These are phyloP conservation scores for Phenoliferia sp. DNA, from an alignment of 1,284 basidiomycete species.

Conservation along the genomic window DNA sequence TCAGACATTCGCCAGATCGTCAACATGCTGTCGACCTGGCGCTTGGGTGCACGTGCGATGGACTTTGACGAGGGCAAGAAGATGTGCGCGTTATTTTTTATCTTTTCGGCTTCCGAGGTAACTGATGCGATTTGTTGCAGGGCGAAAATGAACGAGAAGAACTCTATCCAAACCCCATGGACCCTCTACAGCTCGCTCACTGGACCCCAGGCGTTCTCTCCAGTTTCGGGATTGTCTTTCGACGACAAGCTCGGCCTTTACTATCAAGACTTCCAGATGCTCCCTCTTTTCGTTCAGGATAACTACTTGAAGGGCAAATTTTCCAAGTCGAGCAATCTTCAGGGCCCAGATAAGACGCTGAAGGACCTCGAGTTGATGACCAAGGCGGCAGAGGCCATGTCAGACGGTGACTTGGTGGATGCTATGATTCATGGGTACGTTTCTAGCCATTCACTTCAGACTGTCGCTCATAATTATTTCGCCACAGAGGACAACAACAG, in stretches of 20 bases:
- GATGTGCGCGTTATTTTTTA: slow-evolving; percentile 55
- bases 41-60: slow-evolving; percentile 66
- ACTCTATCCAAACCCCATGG: slow-evolving; percentile 84
- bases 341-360: slow-evolving; percentile 60
- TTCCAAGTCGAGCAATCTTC: slow-evolving; percentile 51
- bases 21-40: slow-evolving; percentile 98
- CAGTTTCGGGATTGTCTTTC: slow-evolving; percentile 72
- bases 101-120: background rate
- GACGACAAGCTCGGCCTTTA: slow-evolving; percentile 93
- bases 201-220: slow-evolving; percentile 82
- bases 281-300: slow-evolving; percentile 92
- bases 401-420: slow-evolving; percentile 93
- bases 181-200: slow-evolving; percentile 78
- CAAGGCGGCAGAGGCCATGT: slow-evolving; percentile 81
- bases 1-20: slow-evolving; percentile 94
- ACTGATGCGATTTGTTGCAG: slow-evolving; percentile 47
- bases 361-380: slow-evolving; percentile 64
- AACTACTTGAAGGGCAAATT: slow-evolving; percentile 85
- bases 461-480: no score
- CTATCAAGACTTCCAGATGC: slow-evolving; percentile 90
- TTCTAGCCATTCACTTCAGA: background rate
- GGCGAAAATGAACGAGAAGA: slow-evolving; percentile 84
- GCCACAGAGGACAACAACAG: slow-evolving; percentile 84
- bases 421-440: slow-evolving; percentile 83
- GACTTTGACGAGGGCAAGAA: slow-evolving; percentile 84